Base-by-base conservation (phyloP, 2,329 filamentous ascomycete species). In the Sphaceloma murrayae region DNA sequence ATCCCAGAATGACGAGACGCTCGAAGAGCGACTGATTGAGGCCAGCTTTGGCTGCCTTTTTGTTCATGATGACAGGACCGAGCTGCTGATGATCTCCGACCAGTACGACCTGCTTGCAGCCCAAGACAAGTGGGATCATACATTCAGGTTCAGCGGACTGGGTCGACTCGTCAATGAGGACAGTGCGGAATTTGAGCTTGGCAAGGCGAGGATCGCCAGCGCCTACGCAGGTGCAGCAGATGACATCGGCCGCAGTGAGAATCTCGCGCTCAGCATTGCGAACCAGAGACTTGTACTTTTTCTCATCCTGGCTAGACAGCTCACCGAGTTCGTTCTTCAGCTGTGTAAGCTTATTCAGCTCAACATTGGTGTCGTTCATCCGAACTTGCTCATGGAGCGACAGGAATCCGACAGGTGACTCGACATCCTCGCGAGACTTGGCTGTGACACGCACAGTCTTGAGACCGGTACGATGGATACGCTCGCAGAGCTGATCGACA, bases 21-120 rank as follows among this genome's bases (percentile, higher is more conserved):
- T 98, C 91, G 58, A 98, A 98, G 7, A 98, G 73, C n/a, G 89
- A 96, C 64, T 96, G 91, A 65, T 96, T 95, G 11, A 98, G 73
- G 49, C 91, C 91, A 45, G 91, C 91, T 66, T 96, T 96, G 49
- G 91, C 91, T 10, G 91, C 91, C 67, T 96, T 96, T 74, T 98
- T 98, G 74, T 98, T 98, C 89, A 98, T 98, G 60, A 98, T 96
- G 56, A 98, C 91, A 1, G 91, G 91, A 0, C 91, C 91, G 52
- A 98, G 77, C 62, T 98, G 91, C 64, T 96, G 93, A 65, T 98
- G 91, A 59, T 98, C 91, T 59, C 91, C 91, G 31, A 98, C 91
- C 26, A 98, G 75, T n/a, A 98, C 91, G 39, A 95, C 87, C 63
- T 98, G 91, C 68, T 98, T 98, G 72, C 91, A 98, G 40, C 91